Evolutionary conservation across 192 early-diverging fungal genomes (phyloP), one percentile per base, ranked within the genome.

Genomic region (Linnemannia zychae): DNA sequence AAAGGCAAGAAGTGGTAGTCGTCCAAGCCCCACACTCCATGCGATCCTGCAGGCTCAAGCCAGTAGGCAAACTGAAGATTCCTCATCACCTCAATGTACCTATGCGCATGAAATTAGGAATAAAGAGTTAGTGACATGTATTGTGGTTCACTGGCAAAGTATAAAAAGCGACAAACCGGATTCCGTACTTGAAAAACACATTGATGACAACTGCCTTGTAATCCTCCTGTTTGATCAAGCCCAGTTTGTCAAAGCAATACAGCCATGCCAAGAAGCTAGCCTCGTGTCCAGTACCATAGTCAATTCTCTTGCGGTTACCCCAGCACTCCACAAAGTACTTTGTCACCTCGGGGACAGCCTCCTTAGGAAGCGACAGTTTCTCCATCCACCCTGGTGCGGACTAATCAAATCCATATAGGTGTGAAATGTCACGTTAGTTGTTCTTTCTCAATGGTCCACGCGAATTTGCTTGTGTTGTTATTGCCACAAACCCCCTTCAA

Each of bases 1-100:
- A 98, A 99, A 11, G 98, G 97, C 84, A 99, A 84, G 77, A 99
- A 99, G 74, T 99, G 98, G 87, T 97, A 98, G 83, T 99, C 98
- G 78, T 99, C 98, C 52, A 99, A 90, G 4, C 98, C 98, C 98
- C 98, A 99, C n/a, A 99, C 98, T 71, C 98, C 98, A 75, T 99
- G 98, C 17, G 94, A 95, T 13, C 98, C 98, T 38, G 98, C 98
- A 17, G 98, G 98, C 81, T 99, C 98, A 28, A 99, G 90, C 95
- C 96, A 97, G 90, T 99, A 99, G 34, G 89, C 90, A 82, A 95
- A 92, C 81, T 99, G 98, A 47, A 99, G 84, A 71, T 93, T 92
- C 20, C 98, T 93, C 96, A 99, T 98, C 22, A 99, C 87, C 0
- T 88, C 86, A 50, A 99, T 93, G 83, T 99, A 99, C 72, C 92